Conservation (phyloP, 1,284 basidiomycete species). For the Ustilago bromivora region DNA sequence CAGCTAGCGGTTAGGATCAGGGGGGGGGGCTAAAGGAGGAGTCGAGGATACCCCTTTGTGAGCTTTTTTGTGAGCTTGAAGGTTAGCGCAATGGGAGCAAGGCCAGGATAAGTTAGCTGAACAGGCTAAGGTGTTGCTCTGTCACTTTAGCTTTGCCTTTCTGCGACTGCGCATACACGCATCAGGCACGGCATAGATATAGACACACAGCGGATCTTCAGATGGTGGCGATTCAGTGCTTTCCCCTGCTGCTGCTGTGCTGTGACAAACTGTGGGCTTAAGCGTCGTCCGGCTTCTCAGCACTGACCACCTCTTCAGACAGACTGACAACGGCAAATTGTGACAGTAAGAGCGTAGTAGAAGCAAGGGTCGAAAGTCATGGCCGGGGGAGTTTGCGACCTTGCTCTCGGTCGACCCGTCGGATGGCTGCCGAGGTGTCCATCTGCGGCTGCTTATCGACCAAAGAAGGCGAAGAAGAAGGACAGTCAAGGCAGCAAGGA, state of each 20-base stretch:
- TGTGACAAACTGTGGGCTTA: conserved; percentile 7
- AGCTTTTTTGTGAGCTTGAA: conserved; percentile 32
- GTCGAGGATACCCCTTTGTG: conserved; percentile 20
- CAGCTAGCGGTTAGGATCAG: conserved; percentile 23
- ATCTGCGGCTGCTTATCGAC: conserved; percentile 9
- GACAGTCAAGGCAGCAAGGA: too few relatives aligned
- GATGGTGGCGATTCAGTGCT: conserved; percentile 5
- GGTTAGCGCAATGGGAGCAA: conserved; percentile 10
- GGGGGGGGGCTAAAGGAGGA: background rate
- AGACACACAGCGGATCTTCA: background rate
- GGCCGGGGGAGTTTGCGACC: background rate
- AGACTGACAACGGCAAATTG: background rate
- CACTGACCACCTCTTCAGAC: background rate
- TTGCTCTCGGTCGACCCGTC: conserved; percentile 10
- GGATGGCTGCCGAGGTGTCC: background rate
- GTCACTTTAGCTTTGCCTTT: background rate
- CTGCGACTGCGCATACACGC: conserved; percentile 12
- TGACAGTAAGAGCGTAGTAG: conserved; percentile 7
- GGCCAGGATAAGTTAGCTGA: background rate
- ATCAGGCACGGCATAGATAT: conserved; percentile 22
- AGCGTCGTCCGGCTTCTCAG: background rate
- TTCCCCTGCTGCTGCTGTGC: too few relatives aligned
- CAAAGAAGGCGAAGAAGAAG: background rate
- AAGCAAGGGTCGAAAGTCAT: conserved; percentile 27
- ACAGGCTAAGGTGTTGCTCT: background rate